phyloP scores from a whole-genome alignment of 75 land plant genomes.

The Azolla pinnata region DNA sequence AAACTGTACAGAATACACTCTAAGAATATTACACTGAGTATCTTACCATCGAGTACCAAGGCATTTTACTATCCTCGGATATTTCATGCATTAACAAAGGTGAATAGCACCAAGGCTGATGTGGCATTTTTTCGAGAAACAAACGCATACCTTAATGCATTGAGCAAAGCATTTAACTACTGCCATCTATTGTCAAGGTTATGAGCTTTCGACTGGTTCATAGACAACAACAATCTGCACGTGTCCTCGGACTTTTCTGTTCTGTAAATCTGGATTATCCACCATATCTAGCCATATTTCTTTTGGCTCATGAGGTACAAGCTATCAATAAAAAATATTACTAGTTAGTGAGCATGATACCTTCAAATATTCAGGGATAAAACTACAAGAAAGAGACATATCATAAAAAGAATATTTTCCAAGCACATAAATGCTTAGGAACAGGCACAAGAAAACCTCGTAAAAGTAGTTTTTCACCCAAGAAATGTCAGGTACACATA shows the following conservation, averaged over 20 bases:
- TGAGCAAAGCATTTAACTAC: too few relatives aligned
- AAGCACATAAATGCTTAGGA: background rate
- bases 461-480: background rate
- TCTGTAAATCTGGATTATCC: constrained; percentile 6
- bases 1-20: too few relatives aligned
- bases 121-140: too few relatives aligned
- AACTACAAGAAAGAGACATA: too few relatives aligned
- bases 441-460: background rate
- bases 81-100: too few relatives aligned
- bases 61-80: too few relatives aligned
- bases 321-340: constrained; percentile 1
- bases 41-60: too few relatives aligned
- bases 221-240: constrained; percentile 17
- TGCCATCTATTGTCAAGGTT: too few relatives aligned
- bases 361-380: too few relatives aligned
- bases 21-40: too few relatives aligned
- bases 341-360: background rate
- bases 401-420: constrained; percentile 1
- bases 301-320: constrained; percentile 20
- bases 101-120: too few relatives aligned
- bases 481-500: background rate
- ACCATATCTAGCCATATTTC: constrained; percentile 24
- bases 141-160: too few relatives aligned
- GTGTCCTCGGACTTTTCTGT: constrained; percentile 11
- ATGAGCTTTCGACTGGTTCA: constrained; percentile 14